Base-by-base conservation (phyloP, 352 stramenopile genomes). In the Phytophthora sansomeana region DNA sequence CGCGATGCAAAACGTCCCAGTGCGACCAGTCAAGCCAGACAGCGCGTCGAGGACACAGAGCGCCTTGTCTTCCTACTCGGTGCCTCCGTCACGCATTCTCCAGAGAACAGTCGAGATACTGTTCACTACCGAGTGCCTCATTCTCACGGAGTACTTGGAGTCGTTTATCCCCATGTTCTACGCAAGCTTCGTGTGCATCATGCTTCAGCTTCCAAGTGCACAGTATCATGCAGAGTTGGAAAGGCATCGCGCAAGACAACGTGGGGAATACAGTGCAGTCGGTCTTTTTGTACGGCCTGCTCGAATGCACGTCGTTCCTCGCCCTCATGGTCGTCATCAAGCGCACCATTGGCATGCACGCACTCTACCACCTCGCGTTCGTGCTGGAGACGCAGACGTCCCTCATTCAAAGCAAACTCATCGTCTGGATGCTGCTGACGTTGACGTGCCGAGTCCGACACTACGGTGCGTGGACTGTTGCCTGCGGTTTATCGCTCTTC, bases 121-220 rank as follows among this genome's bases (percentile, higher is more conserved):
- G n/a, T 84, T 77, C 55, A 69, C 52, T 1, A 61, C 65, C 26
- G 75, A 84, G 41, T 84, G 71, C 58, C 30, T 72, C 21, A 43
- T 69, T 9, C 58, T 84, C 0, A 62, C 77, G 4, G 72, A 84
- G 63, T 84, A 81, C 28, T 57, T 72, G 13, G 72, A 81, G 54
- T 66, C 19, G n/a, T n/a, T n/a, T n/a, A n/a, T n/a, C n/a, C n/a
- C n/a, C 0, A 11, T 77, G 4, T 60, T 75, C 30, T 84, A 78
- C 57, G 58, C 28, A 11, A 54, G 11, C 13, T 80, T 60, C 29
- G 39, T 67, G 17, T 44, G 32, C 10, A 16, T 77, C 1, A 48
- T 80, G 61, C 16, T 72, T 19, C 49, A 50, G 4, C 55, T 79
- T 3, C 63, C 69, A 1, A 80, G 66, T 39, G 62, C 49, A 4